These are phyloP conservation scores for Rhodofomes roseus DNA, from an alignment of 1,284 basidiomycete species.

Conservation along the genomic window DNA sequence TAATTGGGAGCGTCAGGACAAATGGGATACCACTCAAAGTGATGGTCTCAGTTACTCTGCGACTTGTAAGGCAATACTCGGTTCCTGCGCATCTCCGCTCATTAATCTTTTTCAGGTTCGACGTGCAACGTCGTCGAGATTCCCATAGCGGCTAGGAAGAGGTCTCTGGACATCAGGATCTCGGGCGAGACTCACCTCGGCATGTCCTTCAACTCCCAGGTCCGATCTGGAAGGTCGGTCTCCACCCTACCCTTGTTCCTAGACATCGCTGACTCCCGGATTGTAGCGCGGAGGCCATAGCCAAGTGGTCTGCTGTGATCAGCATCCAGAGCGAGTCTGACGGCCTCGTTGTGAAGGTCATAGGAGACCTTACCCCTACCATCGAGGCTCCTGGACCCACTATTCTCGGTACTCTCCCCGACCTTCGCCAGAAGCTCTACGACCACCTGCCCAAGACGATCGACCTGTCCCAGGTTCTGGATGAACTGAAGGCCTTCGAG, in stretches of 20 bases:
- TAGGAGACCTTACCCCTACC: constrained; percentile 13
- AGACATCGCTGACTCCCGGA: background rate
- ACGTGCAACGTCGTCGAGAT: constrained; percentile 29
- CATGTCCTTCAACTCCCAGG: constrained; percentile 18
- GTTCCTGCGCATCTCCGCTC: constrained; percentile 20
- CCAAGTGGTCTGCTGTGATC: constrained; percentile 20
- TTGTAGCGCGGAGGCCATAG: constrained; percentile 18
- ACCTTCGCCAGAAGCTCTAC: constrained; percentile 19
- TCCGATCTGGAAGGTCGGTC: constrained; percentile 19
- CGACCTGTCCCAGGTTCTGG: constrained; percentile 21
- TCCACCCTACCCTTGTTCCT: background rate
- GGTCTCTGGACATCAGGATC: constrained; percentile 25
- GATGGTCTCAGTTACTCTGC: constrained; percentile 21
- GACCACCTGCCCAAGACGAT: constrained; percentile 20
- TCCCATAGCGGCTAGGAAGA: constrained; percentile 22
- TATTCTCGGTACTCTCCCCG: constrained; percentile 4
- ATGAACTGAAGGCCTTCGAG: constrained; percentile 27
- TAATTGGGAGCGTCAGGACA: constrained; percentile 26
- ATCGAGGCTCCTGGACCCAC: constrained; percentile 8
- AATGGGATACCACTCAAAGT: constrained; percentile 22
- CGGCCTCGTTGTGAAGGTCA: constrained; percentile 18
- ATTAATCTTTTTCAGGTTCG: constrained; percentile 16
- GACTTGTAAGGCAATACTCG: no score
- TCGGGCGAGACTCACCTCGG: constrained; percentile 25
- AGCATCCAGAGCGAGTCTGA: constrained; percentile 13